Conservation (phyloP, 805 yeast species). For the Jamesozyma piceae region DNA sequence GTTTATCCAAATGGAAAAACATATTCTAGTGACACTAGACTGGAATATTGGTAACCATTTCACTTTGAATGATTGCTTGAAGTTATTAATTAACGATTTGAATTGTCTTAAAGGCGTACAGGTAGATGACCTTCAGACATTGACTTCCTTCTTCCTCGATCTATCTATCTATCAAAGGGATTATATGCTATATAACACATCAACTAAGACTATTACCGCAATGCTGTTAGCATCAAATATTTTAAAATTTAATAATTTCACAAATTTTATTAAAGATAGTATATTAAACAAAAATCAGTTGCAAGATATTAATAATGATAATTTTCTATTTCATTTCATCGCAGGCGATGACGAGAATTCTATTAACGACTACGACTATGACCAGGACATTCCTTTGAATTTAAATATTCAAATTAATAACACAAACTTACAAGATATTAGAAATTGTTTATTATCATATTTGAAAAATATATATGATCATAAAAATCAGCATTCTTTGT, state of each 20-base stretch:
- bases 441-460: conserved; percentile 15
- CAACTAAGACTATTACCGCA: conserved; percentile 42
- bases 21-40: conserved; percentile 57
- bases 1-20: conserved; percentile 69
- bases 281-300: not conserved
- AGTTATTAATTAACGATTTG: not conserved
- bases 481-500: too few species aligned
- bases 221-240: conserved; percentile 44
- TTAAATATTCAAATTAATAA: conserved; percentile 4
- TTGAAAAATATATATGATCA: conserved; percentile 15
- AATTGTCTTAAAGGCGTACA: not conserved
- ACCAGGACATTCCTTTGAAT: too few species aligned
- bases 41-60: conserved; percentile 38
- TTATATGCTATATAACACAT: conserved; percentile 38
- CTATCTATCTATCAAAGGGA: conserved; percentile 42
- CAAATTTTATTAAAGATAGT: conserved; percentile 3
- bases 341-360: conserved; percentile 11
- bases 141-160: conserved; percentile 47
- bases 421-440: conserved; percentile 12
- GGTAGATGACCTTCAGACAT: conserved; percentile 4
- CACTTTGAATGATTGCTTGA: conserved; percentile 4
- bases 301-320: not conserved
- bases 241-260: conserved; percentile 24
- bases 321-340: conserved; percentile 6
- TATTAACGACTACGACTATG: not conserved